Base-by-base conservation (phyloP, 225 moss, liverwort and hornwort species). In the Marchantia polymorpha region DNA sequence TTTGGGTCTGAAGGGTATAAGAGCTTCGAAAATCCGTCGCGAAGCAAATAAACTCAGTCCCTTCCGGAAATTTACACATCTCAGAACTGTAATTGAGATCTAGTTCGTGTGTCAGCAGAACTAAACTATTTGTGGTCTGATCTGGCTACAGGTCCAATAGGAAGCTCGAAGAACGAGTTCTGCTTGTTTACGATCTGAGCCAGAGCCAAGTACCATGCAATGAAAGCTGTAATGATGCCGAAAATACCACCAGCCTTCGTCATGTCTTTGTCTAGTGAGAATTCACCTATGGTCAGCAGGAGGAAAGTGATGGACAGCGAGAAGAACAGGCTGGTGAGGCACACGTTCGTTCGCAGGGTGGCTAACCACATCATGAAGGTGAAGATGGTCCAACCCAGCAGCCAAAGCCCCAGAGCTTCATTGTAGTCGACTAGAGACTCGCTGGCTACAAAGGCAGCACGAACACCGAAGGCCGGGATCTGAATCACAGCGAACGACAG, bases 191-290 rank as follows among this genome's bases (percentile, higher is more conserved):
- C 80, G 0, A 94, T 0, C 15, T 83, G 39, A 39, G 39, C 39
- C 39, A 39, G 39, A 39, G 39, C 39, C 2, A 90, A 25, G 68
- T 94, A 91, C 80, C 83, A 82, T 0, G 94, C 83, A 0, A 90
- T 85, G 7, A 31, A 11, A 17, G 92, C 90, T 1, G 92, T 89
- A 11, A 91, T 65, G 39, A 94, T 54, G 66, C 92, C 92, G 2
- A 85, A 78, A 71, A 79, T 90, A 0, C 94, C 94, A 49, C 88
- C 92, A 0, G 92, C 92, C 84, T 92, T 77, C 0, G 50, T 75
- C 39, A 52, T 31, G 8, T 19, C 9, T 31, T 71, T 31, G 78
- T 83, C 72, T 83, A 83, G 63, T 27, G 80, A 84, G 47, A 39
- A 89, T 48, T 84, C 83, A 17, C 65, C 84, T 7, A 91, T 81